Conservation (phyloP, 2,329 filamentous ascomycete species). For the Neodidymelliopsis sp. region DNA sequence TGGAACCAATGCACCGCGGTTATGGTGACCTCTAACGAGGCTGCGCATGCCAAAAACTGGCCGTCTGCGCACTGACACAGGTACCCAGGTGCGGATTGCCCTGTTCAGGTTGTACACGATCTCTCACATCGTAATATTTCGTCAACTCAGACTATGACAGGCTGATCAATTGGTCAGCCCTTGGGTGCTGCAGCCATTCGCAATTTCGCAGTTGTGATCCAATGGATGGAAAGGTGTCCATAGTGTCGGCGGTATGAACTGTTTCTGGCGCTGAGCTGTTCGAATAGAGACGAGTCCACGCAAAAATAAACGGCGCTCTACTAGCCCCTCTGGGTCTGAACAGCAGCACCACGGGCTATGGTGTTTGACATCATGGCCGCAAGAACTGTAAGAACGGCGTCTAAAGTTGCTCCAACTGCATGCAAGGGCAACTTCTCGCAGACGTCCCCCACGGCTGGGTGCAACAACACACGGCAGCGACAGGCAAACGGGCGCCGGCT, state of each 20-base stretch:
- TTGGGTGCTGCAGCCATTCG: constrained; percentile 21
- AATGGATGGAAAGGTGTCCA: constrained; percentile 15
- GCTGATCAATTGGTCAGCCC: constrained; percentile 20
- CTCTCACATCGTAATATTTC: constrained; percentile 11
- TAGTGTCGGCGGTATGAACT: constrained; percentile 12
- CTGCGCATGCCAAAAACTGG: constrained; percentile 27
- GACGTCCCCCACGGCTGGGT: constrained; percentile 2
- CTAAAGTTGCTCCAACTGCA: constrained; percentile 1
- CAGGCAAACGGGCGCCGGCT: constrained; percentile 1
- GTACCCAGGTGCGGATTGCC: constrained; percentile 24
- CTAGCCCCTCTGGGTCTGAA: constrained; percentile 4
- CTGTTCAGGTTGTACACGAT: constrained; percentile 22
- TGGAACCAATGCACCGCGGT: constrained; percentile 15
- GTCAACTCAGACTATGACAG: constrained; percentile 18
- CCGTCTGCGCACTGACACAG: constrained; percentile 8
- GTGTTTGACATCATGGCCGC: not conserved
- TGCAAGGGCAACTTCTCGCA: constrained; percentile 12
- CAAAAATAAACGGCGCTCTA: constrained; percentile 29
- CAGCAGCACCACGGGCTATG: not conserved
- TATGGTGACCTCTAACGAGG: constrained; percentile 22
- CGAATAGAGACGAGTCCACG: constrained; percentile 20
- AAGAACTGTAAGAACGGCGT: constrained; percentile 1
- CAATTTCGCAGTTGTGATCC: constrained; percentile 17
- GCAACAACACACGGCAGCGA: not conserved
- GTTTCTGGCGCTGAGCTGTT: constrained; percentile 33